A percentile compares a stretch with the other conserved stretches of the same genome.
Evolutionary conservation across 805 yeast genomes (phyloP).

Genomic region (Schizosaccharomyces lindneri): DNA sequence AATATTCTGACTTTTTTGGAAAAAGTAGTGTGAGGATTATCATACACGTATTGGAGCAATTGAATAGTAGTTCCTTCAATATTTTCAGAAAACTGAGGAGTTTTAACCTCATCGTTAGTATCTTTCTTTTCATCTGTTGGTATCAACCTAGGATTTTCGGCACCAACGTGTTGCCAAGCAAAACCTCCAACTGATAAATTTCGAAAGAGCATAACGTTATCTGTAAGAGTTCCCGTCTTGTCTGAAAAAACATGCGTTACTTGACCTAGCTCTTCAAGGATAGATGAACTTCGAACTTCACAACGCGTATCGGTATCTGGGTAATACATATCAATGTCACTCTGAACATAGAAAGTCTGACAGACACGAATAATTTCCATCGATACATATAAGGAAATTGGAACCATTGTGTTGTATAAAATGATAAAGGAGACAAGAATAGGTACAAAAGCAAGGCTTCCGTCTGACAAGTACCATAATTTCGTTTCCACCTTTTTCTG

Average conservation of each 20-base stretch:
- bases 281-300: conserved; percentile 83
- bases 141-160: background rate
- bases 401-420: conserved; percentile 92
- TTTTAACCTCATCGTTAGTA: conserved; percentile 5
- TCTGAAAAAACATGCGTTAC: conserved; percentile 87
- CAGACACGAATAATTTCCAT: conserved; percentile 84
- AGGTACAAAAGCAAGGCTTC: conserved; percentile 66
- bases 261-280: conserved; percentile 89
- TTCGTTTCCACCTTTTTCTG: conserved; percentile 18
- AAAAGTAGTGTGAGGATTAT: conserved; percentile 43
- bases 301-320: conserved; percentile 66
- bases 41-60: conserved; percentile 43
- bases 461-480: conserved; percentile 48
- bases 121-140: background rate
- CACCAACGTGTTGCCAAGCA: conserved; percentile 57
- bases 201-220: conserved; percentile 76
- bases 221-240: conserved; percentile 92
- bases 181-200: conserved; percentile 71
- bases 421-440: conserved; percentile 87
- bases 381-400: conserved; percentile 79
- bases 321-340: conserved; percentile 90
- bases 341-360: conserved; percentile 59
- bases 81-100: background rate
- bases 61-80: conserved; percentile 28
- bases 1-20: conserved; percentile 57